Evolutionary conservation across 768 basidiomycete species (phyloP).

Genomic region (Epithele typhae): DNA sequence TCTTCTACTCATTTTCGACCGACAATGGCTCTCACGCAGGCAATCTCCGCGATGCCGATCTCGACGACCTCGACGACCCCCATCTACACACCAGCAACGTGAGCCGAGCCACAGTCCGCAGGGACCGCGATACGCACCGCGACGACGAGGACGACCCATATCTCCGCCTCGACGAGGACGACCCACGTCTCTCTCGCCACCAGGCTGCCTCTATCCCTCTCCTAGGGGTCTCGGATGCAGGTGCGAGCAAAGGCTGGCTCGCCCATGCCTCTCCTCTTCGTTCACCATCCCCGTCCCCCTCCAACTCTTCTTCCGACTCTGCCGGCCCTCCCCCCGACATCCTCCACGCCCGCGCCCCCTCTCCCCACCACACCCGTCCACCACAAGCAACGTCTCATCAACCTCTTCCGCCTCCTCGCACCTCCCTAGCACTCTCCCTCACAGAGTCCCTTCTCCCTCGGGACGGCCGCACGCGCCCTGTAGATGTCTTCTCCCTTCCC

Average conservation of each 20-base stretch:
- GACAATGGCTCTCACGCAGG: constrained; percentile 60
- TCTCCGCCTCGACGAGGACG: constrained; percentile 69
- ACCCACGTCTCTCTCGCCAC: constrained; percentile 34
- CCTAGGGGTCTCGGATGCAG: constrained; percentile 38
- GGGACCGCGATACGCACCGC: constrained; percentile 18
- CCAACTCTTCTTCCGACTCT: constrained; percentile 40
- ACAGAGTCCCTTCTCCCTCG: constrained; percentile 77
- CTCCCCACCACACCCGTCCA: constrained; percentile 12
- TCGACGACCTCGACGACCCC: constrained; percentile 75
- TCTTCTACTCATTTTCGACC: constrained; percentile 87
- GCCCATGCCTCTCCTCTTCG: constrained; percentile 71
- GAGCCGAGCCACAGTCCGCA: constrained; percentile 29
- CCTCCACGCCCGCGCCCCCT: constrained; percentile 28
- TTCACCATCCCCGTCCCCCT: constrained; percentile 38
- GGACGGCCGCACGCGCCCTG: constrained; percentile 58
- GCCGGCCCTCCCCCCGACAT: constrained; percentile 39
- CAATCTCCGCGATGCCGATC: constrained; percentile 41
- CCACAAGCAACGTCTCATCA: constrained; percentile 25
- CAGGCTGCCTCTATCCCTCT: constrained; percentile 34
- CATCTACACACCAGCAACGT: constrained; percentile 48
- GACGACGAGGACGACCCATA: constrained; percentile 65
- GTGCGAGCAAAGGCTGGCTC: constrained; percentile 52
- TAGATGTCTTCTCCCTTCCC: constrained; percentile 73
- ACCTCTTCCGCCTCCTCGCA: constrained; percentile 37
- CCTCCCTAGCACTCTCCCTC: constrained; percentile 59